Conservation (phyloP, 257 asterid genomes). For the Knoxia roxburghii region DNA sequence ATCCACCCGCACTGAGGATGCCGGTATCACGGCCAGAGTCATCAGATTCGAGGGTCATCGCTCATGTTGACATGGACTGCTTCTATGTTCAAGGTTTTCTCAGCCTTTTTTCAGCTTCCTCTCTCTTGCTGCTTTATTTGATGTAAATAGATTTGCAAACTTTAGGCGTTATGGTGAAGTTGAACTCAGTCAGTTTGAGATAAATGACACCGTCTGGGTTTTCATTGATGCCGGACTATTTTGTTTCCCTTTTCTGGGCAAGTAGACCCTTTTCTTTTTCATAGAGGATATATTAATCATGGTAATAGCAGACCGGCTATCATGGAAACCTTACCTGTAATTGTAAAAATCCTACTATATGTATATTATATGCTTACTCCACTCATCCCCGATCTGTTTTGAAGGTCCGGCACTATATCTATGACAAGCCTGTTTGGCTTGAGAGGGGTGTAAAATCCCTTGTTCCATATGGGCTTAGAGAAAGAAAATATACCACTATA, state of each 20-base stretch:
- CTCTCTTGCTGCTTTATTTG: neutral
- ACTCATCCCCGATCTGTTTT: no score
- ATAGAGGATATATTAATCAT: neutral
- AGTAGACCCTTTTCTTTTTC: neutral
- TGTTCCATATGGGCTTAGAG: no score
- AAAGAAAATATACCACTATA: no score
- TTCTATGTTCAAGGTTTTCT: constrained; percentile 88
- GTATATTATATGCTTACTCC: no score
- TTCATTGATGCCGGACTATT: neutral
- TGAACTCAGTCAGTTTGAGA: neutral
- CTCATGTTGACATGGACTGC: constrained; percentile 96
- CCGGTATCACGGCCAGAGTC: constrained; percentile 74
- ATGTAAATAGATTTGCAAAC: neutral
- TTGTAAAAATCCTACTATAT: no score
- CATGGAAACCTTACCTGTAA: neutral
- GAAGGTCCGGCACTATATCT: no score
- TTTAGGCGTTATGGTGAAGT: neutral
- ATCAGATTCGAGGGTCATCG: constrained; percentile 77
- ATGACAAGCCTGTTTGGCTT: no score
- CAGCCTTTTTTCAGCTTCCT: neutral
- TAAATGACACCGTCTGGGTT: neutral
- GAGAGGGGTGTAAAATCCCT: no score
- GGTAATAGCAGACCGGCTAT: neutral
- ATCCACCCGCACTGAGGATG: constrained; percentile 30
- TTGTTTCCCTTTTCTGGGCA: neutral